A percentile compares a stretch with the other conserved stretches of the same genome.
Conservation (phyloP, 73 alveolate species). For the Tetrahymena malaccensis region DNA sequence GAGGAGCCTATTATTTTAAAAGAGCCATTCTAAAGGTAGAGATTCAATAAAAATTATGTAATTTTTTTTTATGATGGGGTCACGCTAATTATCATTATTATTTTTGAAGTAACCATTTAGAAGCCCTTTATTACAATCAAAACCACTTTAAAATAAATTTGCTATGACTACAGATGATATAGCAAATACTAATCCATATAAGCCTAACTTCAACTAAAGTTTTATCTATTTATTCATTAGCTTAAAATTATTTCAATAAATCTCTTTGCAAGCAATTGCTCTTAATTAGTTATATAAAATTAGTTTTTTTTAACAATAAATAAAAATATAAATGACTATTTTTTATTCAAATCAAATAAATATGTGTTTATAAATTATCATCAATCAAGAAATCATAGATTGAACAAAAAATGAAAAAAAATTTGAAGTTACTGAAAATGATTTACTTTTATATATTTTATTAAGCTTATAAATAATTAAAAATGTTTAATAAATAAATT, state of each 20-base stretch:
- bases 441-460: too few relatives aligned
- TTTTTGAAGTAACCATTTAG: not conserved
- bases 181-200: not conserved
- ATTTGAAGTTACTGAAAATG: too few relatives aligned
- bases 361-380: too few relatives aligned
- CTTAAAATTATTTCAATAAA: too few relatives aligned
- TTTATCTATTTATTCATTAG: not conserved
- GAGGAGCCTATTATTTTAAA: not conserved
- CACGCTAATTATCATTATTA: not conserved
- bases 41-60: not conserved
- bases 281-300: too few relatives aligned
- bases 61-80: not conserved
- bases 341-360: too few relatives aligned
- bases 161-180: not conserved
- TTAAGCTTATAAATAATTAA: too few relatives aligned
- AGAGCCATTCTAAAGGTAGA: not conserved
- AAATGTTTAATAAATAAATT: too few relatives aligned
- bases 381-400: too few relatives aligned
- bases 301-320: not conserved
- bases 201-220: not conserved
- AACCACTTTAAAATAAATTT: not conserved
- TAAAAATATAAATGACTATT: too few relatives aligned
- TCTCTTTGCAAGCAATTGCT: not conserved
- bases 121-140: not conserved
- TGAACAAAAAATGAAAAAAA: too few relatives aligned